A percentile compares a stretch with the other conserved stretches of the same genome.
These are phyloP conservation scores for Raddia guianensis DNA, from an alignment of 176 grass and related monocot species.

Conservation along the genomic window DNA sequence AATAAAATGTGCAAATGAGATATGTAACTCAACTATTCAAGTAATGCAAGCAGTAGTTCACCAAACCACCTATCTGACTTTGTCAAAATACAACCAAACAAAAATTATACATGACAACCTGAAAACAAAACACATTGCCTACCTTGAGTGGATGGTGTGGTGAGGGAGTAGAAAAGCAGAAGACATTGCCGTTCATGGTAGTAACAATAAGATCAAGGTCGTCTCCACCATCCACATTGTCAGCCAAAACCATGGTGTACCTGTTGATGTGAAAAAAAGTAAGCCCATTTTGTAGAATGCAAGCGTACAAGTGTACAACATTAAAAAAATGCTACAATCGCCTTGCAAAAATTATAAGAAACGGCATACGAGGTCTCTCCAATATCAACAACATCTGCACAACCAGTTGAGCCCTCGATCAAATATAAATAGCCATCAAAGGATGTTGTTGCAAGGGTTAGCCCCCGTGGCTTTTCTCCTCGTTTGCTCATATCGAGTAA, in stretches of 20 bases:
- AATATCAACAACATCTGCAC: constrained; percentile 93
- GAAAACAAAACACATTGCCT: not conserved
- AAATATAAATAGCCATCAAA: constrained; percentile 97
- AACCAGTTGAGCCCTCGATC: constrained; percentile 87
- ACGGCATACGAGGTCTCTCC: constrained; percentile 85
- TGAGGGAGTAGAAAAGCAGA: constrained; percentile 95
- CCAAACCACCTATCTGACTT: constrained; percentile 8
- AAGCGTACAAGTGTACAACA: constrained; percentile 25
- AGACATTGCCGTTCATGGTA: constrained; percentile 98
- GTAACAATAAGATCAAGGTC: constrained; percentile 97
- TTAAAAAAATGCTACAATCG: constrained; percentile 11
- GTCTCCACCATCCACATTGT: constrained; percentile 95
- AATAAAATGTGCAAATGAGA: not conserved
- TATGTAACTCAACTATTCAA: constrained; percentile 15
- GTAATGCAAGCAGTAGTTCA: constrained; percentile 29
- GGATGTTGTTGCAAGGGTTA: constrained; percentile 85
- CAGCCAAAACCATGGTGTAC: constrained; percentile 97
- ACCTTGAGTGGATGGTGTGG: constrained; percentile 97
- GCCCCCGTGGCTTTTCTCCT: constrained; percentile 55
- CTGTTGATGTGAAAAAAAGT: constrained; percentile 51
- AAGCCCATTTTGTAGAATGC: not conserved
- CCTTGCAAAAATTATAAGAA: constrained; percentile 33
- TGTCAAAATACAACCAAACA: constrained; percentile 8
- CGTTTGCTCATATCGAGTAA: constrained; percentile 77
- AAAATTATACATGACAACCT: constrained; percentile 8